Conservation (phyloP, 805 yeast genomes). For the Pichia kluyveri region DNA sequence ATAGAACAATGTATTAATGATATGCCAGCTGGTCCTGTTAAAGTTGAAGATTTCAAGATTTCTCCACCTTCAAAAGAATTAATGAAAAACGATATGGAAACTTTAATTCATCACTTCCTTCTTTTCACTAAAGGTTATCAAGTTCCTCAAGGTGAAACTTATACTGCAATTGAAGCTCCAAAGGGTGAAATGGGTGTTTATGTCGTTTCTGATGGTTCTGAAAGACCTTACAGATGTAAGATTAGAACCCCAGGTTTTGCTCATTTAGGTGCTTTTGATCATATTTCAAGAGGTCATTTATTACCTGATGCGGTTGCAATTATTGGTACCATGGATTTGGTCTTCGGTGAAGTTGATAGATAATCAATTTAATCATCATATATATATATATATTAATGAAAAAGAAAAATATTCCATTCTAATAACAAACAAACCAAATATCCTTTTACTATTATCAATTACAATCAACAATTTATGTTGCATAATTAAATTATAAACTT, state of each 20-base stretch:
- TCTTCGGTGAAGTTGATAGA: conserved; percentile 92
- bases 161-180: conserved; percentile 88
- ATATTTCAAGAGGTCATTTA: conserved; percentile 76
- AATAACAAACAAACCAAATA: too few species aligned
- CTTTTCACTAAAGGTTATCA: conserved; percentile 81
- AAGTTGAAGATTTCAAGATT: conserved; percentile 83
- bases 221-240: conserved; percentile 87
- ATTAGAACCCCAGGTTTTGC: conserved; percentile 94
- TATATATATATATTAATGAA: too few species aligned
- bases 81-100: conserved; percentile 92
- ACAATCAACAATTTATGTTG: not conserved
- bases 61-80: conserved; percentile 70
- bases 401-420: too few species aligned
- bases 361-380: conserved; percentile 21
- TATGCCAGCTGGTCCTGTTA: conserved; percentile 88
- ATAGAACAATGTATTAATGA: conserved; percentile 84
- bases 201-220: conserved; percentile 81
- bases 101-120: conserved; percentile 82
- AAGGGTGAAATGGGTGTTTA: conserved; percentile 93
- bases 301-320: conserved; percentile 90
- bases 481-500: not conserved
- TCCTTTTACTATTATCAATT: not conserved
- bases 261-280: conserved; percentile 82
- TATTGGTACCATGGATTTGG: conserved; percentile 92
- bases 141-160: conserved; percentile 87